These are phyloP conservation scores for Populus deltoides DNA, from an alignment of 345 rosid genomes.

Conservation along the genomic window DNA sequence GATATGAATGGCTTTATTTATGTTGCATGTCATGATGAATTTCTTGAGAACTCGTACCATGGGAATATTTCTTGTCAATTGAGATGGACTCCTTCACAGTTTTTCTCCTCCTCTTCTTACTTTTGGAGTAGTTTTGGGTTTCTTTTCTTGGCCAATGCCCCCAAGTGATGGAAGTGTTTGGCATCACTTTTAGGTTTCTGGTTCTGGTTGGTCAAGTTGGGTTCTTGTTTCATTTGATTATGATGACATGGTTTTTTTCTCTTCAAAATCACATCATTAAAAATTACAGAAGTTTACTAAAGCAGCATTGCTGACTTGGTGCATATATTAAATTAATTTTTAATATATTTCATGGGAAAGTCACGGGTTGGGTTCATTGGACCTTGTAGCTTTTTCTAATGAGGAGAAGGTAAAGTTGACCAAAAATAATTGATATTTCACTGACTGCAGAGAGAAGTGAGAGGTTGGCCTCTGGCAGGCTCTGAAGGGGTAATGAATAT, in stretches of 20 bases:
- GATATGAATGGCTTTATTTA: constrained; percentile 35
- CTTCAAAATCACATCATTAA: too few species aligned
- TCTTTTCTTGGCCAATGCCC: not conserved
- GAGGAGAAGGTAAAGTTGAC: not conserved
- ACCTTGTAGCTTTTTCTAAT: too few species aligned
- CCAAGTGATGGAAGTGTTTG: not conserved
- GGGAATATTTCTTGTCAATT: not conserved
- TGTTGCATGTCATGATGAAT: constrained; percentile 15
- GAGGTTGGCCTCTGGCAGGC: not conserved
- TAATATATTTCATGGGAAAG: too few species aligned
- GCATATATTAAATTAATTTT: too few species aligned
- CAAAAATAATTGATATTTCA: not conserved
- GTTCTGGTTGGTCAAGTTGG: too few species aligned
- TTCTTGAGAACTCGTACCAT: not conserved
- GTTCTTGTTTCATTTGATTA: too few species aligned
- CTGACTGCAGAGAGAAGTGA: not conserved
- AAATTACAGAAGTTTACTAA: too few species aligned
- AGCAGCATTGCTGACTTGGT: too few species aligned
- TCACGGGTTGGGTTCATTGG: too few species aligned
- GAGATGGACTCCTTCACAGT: not conserved
- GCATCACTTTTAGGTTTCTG: not conserved
- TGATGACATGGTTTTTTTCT: too few species aligned
- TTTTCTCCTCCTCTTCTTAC: not conserved
- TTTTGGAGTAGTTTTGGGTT: not conserved
- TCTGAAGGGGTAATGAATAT: not conserved